These are phyloP conservation scores for Nicotiana undulata DNA, from an alignment of 257 asterid species.

Conservation along the genomic window DNA sequence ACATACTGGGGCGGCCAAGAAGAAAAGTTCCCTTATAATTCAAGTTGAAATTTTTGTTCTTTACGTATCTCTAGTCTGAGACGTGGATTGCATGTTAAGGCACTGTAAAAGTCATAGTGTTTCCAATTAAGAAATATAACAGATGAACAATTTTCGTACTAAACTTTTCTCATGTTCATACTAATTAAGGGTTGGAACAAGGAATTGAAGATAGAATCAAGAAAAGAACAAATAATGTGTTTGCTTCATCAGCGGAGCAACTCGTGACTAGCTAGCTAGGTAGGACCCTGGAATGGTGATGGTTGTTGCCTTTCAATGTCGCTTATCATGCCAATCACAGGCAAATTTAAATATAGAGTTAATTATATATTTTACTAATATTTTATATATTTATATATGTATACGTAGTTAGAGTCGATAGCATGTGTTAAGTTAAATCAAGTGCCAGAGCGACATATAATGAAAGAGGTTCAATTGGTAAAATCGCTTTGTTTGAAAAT, in stretches of 20 bases:
- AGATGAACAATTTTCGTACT: not conserved
- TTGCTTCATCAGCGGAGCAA: conserved; percentile 9
- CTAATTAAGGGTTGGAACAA: not conserved
- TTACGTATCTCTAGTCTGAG: not conserved
- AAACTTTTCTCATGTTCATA: not conserved
- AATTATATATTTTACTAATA: not conserved
- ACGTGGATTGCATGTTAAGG: not conserved
- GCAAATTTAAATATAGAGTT: not conserved
- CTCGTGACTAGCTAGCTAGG: not conserved
- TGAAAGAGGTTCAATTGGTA: no score
- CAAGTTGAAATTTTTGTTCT: not conserved
- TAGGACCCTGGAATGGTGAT: not conserved
- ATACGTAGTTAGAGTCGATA: not conserved
- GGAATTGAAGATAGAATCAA: not conserved
- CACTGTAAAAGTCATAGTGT: not conserved
- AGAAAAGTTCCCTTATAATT: not conserved
- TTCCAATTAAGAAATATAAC: not conserved
- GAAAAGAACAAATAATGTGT: not conserved
- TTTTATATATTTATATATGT: no score
- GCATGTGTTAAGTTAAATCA: not conserved
- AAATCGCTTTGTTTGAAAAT: no score
- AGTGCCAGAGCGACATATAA: not conserved
- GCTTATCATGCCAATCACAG: not conserved
- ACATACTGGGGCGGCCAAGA: not conserved
- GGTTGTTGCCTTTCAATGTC: not conserved